Evolutionary conservation across 768 basidiomycete species (phyloP), one percentile per base, ranked within the genome.

Genomic region (Amanita pseudoporphyria): DNA sequence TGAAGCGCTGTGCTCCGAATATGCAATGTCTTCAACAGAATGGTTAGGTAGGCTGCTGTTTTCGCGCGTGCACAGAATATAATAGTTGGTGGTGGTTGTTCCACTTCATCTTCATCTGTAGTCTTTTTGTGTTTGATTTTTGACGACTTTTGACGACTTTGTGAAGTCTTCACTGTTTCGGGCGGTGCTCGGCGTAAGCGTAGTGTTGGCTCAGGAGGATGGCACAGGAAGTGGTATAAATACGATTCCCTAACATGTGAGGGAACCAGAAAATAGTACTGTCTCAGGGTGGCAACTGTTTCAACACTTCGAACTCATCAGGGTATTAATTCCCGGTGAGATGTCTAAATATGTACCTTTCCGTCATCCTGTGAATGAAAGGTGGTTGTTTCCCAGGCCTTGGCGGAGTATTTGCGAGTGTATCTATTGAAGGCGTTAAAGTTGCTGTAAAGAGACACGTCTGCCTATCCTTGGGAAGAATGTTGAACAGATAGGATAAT

Each of bases 381-480:
- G 92, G 90, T 54, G 77, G 81, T 60, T 83, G 74, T 65, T 95
- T 98, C 4, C 94, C 95, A 0, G 76, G 72, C 55, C 79, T 74
- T 2, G 93, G 90, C 6, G 81, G 67, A 16, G 83, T 81, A 32
- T 76, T 71, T 5, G 83, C 85, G 18, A 97, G 61, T 6, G 76
- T 71, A 58, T 94, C 87, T 51, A 99, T 89, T 0, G 91, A 79
- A 5, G 83, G 76, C 4, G 92, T 94, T 53, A 95, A 70, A 1
- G 96, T 99, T 0, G 96, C 96, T 0, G 96, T 99, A 67, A 98
- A 98, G 36, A 99, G 75, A 58, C 92, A 89, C 0, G 95, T 98
- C 63, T 98, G 95, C n/a, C 96, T 76, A 28, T 90, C 80, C 47
- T 76, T 75, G 1, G 96, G 91, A 13, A 98, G 71, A 31, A 76